Evolutionary conservation across 2,329 filamentous ascomycete species (phyloP).

Genomic region (Aspergillus hiratsukae): DNA sequence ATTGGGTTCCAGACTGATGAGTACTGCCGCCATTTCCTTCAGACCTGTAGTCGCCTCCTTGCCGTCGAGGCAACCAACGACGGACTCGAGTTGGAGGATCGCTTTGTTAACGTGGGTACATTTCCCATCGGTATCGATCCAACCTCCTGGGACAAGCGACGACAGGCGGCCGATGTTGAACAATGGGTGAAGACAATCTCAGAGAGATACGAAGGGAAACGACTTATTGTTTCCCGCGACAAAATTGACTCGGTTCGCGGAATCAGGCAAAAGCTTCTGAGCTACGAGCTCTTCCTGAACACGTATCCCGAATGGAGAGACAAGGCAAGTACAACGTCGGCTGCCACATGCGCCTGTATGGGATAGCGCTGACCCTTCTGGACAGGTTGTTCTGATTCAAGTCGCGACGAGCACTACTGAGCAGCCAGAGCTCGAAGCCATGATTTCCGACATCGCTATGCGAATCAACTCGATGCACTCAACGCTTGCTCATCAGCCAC

Average conservation of each 20-base stretch:
- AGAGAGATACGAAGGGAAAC: constrained; percentile 82
- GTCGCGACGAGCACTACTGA: constrained; percentile 89
- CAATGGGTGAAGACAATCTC: constrained; percentile 76
- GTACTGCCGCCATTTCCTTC: constrained; percentile 89
- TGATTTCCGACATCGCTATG: constrained; percentile 88
- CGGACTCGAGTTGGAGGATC: constrained; percentile 84
- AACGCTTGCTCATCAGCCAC: constrained; percentile 83
- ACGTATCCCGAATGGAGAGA: constrained; percentile 87
- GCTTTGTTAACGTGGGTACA: constrained; percentile 83
- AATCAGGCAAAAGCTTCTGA: constrained; percentile 86
- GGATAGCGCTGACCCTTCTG: not conserved
- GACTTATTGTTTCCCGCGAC: constrained; percentile 85
- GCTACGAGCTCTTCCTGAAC: constrained; percentile 90
- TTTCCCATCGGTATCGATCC: constrained; percentile 91
- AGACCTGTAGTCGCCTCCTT: constrained; percentile 88
- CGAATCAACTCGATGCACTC: constrained; percentile 90
- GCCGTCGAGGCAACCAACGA: constrained; percentile 85
- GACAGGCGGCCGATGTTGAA: constrained; percentile 66
- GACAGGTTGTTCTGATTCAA: constrained; percentile 78
- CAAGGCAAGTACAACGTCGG: constrained; percentile 42
- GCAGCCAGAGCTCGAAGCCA: constrained; percentile 79
- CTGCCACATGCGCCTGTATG: not conserved
- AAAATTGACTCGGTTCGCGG: constrained; percentile 91
- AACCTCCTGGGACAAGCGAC: constrained; percentile 65
- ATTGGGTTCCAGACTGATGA: constrained; percentile 92